A percentile compares a stretch with the other conserved stretches of the same genome.
phyloP scores from a whole-genome alignment of 768 basidiomycete genomes.

The Podaxis mareebaensis region DNA sequence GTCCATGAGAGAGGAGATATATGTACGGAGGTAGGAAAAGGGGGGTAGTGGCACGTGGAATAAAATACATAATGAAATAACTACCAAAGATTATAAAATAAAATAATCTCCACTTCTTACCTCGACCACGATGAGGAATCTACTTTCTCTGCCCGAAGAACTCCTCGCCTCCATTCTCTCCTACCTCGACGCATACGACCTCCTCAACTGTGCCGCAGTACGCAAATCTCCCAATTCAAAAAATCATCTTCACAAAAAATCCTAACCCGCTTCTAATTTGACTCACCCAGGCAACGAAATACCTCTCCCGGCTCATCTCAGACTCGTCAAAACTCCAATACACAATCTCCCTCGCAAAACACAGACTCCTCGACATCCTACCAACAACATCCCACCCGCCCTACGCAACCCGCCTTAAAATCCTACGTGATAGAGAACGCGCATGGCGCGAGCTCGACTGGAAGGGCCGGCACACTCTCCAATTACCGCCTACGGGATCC shows the following conservation, averaged over 20 bases:
- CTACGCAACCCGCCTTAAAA: slow-evolving; percentile 40
- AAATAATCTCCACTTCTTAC: not conserved
- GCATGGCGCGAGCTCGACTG: slow-evolving; percentile 49
- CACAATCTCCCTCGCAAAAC: slow-evolving; percentile 48
- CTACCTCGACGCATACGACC: slow-evolving; percentile 25
- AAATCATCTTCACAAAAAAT: not conserved
- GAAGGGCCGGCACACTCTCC: slow-evolving; percentile 36
- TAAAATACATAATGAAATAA: not conserved
- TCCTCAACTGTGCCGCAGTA: slow-evolving; percentile 22
- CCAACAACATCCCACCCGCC: slow-evolving; percentile 31
- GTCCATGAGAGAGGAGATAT: not conserved
- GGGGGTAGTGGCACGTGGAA: slow-evolving; percentile 1
- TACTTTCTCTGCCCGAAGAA: slow-evolving; percentile 24
- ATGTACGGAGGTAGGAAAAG: not conserved
- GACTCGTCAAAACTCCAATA: slow-evolving; percentile 49
- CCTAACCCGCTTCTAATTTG: not conserved
- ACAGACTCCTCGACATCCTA: slow-evolving; percentile 41
- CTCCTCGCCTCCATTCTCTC: slow-evolving; percentile 26
- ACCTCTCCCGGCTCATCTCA: slow-evolving; percentile 35
- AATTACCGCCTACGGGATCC: slow-evolving; percentile 44
- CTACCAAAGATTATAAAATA: not conserved
- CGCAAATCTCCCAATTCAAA: not conserved
- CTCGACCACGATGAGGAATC: slow-evolving; percentile 5
- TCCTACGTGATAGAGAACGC: slow-evolving; percentile 42
- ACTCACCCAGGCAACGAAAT: slow-evolving; percentile 37